These are phyloP conservation scores for Paramecium biaurelia DNA, from an alignment of 73 alveolate species.

Conservation along the genomic window DNA sequence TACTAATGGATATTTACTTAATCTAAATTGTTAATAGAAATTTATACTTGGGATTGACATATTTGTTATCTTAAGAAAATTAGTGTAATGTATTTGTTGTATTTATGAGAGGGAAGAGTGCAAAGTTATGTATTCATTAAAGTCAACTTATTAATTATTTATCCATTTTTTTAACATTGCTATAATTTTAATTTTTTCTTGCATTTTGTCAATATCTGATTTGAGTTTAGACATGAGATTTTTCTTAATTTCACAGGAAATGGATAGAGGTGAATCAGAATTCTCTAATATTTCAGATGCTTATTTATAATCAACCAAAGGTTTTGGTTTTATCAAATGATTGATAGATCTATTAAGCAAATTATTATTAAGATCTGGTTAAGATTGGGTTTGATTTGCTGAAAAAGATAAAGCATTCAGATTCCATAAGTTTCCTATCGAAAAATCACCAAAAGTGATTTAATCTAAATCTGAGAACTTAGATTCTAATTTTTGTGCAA, in stretches of 20 bases:
- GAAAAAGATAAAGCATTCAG: not conserved
- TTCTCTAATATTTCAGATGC: not conserved
- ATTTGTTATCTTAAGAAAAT: not conserved
- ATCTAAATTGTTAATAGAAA: not conserved
- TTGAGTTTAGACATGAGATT: not conserved
- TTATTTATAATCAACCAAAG: not conserved
- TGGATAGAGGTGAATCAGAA: not conserved
- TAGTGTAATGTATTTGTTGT: not conserved
- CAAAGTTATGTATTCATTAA: not conserved
- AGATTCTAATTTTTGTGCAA: not conserved
- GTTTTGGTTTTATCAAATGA: not conserved
- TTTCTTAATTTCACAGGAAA: not conserved
- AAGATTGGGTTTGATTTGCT: not conserved
- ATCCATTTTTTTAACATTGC: not conserved
- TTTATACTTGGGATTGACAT: not conserved
- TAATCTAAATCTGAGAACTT: not conserved
- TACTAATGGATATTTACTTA: not conserved
- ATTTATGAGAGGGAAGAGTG: not conserved
- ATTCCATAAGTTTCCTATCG: not conserved
- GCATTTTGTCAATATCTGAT: slow-evolving; percentile 16
- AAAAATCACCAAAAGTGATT: not conserved
- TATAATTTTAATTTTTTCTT: not conserved
- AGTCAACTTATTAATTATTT: not conserved
- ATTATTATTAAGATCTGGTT: not conserved
- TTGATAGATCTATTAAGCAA: not conserved